A percentile compares a stretch with the other conserved stretches of the same genome.
Conservation (phyloP, 805 yeast species). For the Ogataea nitratoaversa region DNA sequence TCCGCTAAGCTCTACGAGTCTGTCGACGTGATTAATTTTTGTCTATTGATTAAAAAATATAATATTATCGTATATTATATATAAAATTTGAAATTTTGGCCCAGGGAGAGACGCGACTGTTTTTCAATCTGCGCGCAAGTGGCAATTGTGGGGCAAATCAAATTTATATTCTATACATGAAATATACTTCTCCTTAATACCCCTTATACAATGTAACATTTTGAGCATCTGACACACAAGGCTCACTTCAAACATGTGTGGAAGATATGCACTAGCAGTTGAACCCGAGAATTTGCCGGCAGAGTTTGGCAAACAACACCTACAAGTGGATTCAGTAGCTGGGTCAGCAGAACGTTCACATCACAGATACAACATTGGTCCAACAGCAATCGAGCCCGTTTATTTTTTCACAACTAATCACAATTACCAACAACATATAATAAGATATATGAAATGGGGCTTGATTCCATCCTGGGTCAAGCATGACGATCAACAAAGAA, state of each 20-base stretch:
- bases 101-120: too few species aligned
- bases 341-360: constrained; percentile 20
- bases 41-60: too few species aligned
- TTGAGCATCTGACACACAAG: too few species aligned
- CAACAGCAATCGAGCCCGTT: constrained; percentile 49
- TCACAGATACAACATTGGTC: constrained; percentile 57
- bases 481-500: constrained; percentile 26
- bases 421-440: constrained; percentile 7
- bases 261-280: constrained; percentile 31
- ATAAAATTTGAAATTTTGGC: too few species aligned
- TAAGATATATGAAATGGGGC: constrained; percentile 75
- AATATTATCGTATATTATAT: too few species aligned
- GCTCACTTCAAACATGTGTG: constrained; percentile 31
- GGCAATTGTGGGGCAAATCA: too few species aligned
- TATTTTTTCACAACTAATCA: constrained; percentile 21
- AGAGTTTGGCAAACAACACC: constrained; percentile 30
- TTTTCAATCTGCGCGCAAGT: too few species aligned
- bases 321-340: constrained; percentile 23
- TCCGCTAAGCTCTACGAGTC: too few species aligned
- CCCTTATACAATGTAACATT: too few species aligned
- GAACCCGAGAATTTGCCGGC: constrained; percentile 41
- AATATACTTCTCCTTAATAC: too few species aligned
- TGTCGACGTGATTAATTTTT: too few species aligned
- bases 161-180: too few species aligned
- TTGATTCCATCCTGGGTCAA: constrained; percentile 66